These are phyloP conservation scores for Coprinellus aureogranulatus DNA, from an alignment of 768 basidiomycete genomes.

Conservation along the genomic window DNA sequence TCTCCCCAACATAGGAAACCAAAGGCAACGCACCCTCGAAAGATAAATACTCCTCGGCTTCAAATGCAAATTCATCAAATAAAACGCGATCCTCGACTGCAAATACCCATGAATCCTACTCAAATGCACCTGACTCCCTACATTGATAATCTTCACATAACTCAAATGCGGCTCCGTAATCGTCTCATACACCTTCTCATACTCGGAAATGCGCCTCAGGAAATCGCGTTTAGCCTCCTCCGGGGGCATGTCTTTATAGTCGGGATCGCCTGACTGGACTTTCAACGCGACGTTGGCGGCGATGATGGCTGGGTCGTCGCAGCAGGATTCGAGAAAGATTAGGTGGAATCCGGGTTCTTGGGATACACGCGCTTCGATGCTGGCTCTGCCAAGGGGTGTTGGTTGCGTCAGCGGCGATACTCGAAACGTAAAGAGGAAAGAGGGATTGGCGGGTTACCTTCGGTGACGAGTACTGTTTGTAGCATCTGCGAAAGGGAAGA, in stretches of 20 bases:
- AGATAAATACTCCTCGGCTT: conserved; percentile 96
- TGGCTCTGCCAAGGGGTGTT: no score
- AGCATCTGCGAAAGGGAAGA: conserved; percentile 61
- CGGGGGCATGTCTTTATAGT: conserved; percentile 86
- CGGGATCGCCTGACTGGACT: conserved; percentile 94
- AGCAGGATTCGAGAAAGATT: conserved; percentile 93
- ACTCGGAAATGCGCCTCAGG: conserved; percentile 83
- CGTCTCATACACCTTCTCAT: conserved; percentile 94
- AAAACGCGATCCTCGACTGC: conserved; percentile 96
- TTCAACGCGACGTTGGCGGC: conserved; percentile 96
- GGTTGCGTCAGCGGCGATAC: not conserved
- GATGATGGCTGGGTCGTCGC: conserved; percentile 91
- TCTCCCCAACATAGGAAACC: not conserved
- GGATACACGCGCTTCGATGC: conserved; percentile 79
- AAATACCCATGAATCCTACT: conserved; percentile 91
- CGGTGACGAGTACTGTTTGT: conserved; percentile 86
- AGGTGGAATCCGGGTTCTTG: conserved; percentile 84
- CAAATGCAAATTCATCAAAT: conserved; percentile 96
- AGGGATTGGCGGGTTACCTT: conserved; percentile 43
- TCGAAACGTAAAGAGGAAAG: not conserved
- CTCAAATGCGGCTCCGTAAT: conserved; percentile 88
- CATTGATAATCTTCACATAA: conserved; percentile 89
- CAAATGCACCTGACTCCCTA: conserved; percentile 85
- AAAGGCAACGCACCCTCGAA: conserved; percentile 66
- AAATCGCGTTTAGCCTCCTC: conserved; percentile 91